Conservation (phyloP, 352 stramenopile species). For the Globisporangium cylindrosporum region DNA sequence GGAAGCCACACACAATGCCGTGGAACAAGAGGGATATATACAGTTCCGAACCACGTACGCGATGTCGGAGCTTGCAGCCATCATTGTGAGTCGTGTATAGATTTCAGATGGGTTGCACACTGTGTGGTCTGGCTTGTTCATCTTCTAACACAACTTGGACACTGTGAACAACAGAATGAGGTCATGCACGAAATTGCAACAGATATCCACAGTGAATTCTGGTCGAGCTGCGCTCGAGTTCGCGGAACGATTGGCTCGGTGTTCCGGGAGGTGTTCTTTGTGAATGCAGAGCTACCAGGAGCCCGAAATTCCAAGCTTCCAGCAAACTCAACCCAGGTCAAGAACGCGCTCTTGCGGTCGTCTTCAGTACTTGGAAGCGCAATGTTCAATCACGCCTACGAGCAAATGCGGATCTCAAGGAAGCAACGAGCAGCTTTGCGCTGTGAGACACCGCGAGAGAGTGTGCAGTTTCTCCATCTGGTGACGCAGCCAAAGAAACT, state of each 20-base stretch:
- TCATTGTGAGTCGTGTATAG: conserved; percentile 17
- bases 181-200: conserved; percentile 28
- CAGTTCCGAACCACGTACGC: conserved; percentile 10
- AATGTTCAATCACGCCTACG: conserved; percentile 5
- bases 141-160: too few relatives aligned
- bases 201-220: conserved; percentile 40
- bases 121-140: too few relatives aligned
- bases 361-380: neutral
- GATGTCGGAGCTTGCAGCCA: conserved; percentile 15
- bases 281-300: neutral
- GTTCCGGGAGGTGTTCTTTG: conserved; percentile 27
- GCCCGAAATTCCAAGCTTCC: neutral
- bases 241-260: conserved; percentile 14
- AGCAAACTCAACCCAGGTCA: neutral
- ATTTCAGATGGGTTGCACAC: too few relatives aligned
- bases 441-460: neutral
- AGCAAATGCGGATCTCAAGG: conserved; percentile 7
- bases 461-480: neutral
- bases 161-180: conserved; percentile 13
- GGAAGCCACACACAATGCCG: conserved; percentile 18
- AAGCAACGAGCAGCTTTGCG: neutral
- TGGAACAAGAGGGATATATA: conserved; percentile 22
- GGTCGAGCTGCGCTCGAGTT: conserved; percentile 23
- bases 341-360: neutral
- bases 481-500: neutral